Base-by-base conservation (phyloP, 2,329 filamentous ascomycete species). In the Gaeumannomyces tritici region DNA sequence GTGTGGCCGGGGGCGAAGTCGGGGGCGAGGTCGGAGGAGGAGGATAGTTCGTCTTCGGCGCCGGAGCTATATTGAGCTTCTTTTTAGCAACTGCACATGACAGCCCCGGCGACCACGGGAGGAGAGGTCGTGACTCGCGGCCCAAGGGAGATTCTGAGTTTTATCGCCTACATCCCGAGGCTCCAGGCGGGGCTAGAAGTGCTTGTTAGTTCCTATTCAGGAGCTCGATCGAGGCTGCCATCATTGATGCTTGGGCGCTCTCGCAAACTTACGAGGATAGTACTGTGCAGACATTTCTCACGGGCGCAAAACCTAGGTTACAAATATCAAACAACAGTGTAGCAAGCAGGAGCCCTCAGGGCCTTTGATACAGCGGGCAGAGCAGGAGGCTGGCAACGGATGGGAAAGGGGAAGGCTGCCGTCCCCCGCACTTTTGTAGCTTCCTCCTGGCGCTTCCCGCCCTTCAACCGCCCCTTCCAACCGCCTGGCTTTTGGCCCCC, bases 11-110 rank as follows among this genome's bases (percentile, higher is more conserved):
- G 24, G 73, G 72, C 35, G 73, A 74, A 67, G 70, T 70, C 42
- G 73, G 73, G 60, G 73, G 73, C 42, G 73, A 74, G 68, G 71
- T 70, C 42, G 73, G 73, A 60, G 73, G 73, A 35, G 72, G 72
- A 4, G 73, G 73, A 57, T 75, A 75, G 67, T 62, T 72, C 64
- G 67, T 69, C 61, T 66, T 64, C 4, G 66, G 68, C 11, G 62
- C 63, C 56, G 47, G 66, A 31, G 62, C 62, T 66, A 27, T 54
- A 21, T 24, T 33, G 27, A 21, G 33, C n/a, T n/a, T n/a, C n/a
- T n/a, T n/a, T 29, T 58, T 2, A 58, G 51, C 24, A 51, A 24
- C 11, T 47, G 61, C 64, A 47, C 18, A 42, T 42, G 35, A 42
- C 15, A 42, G 35, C 35, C 35, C 15, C 15, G 35, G 35, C 13